Base-by-base conservation (phyloP, 306 rosid genomes). In the Ormosia emarginata region DNA sequence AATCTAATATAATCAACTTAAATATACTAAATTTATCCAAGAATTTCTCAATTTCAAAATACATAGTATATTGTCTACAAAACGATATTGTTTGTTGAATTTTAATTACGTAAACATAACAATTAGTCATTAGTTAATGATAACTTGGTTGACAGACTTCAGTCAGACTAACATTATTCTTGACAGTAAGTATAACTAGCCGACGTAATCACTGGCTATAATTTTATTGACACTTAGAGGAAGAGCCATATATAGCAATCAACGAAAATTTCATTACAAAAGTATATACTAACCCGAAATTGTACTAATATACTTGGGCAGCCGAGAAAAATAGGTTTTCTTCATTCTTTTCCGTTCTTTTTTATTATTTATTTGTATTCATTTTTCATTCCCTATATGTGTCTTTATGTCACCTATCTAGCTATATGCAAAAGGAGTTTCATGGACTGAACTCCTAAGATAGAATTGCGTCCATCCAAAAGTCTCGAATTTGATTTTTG, bases 71-170 rank as follows among this genome's bases (percentile, higher is more conserved):
- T 67, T 24, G 58, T 69, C 56, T 29, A 29, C 41, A n/a, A 43
- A 58, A 29, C 5, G 18, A 13, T 64, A 73, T 29, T 63, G 12
- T 56, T 33, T 82, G 41, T 33, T 81, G 55, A 57, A 18, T 74
- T 81, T n/a, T 33, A 68, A 82, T 74, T 58, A 57, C 55, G 64
- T 46, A 67, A 75, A 55, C 70, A 43, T 18, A 67, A 36, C 52
- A 66, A 52, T 10, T 53, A 68, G 68, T 64, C 67, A 30, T 14
- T 47, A 62, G 14, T 39, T 39, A 62, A 73, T 34, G n/a, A 44
- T 82, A 66, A 62, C 29, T 29, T 73, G 2, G 57, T 61, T 71
- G 66, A 62, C 36, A 29, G 39, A 65, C 65, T 56, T 49, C 4
- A 41, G 43, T 74, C 34, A 41, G 7, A 18, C 65, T 63, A 72